phyloP scores from a whole-genome alignment of 2,329 filamentous ascomycete species.

The Purpureocillium lavendulum region DNA sequence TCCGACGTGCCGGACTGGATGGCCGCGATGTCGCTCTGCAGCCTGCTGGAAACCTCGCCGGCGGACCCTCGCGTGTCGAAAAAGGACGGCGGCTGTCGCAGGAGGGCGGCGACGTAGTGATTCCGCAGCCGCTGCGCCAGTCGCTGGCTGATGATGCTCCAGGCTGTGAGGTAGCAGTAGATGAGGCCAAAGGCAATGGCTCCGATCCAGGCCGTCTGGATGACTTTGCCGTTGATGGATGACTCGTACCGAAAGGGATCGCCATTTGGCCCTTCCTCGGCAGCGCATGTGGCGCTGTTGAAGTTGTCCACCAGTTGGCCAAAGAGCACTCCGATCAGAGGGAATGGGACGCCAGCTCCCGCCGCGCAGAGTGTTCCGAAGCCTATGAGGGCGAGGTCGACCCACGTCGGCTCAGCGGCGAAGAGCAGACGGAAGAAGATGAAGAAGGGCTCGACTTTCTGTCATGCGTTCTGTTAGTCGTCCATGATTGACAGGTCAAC shows the following conservation, averaged over 20 bases:
- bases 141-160: slow-evolving; percentile 47
- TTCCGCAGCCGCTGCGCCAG: slow-evolving; percentile 49
- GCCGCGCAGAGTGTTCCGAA: slow-evolving; percentile 4
- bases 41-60: slow-evolving; percentile 53
- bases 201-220: slow-evolving; percentile 50
- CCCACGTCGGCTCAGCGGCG: slow-evolving; percentile 8
- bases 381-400: slow-evolving; percentile 9
- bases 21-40: slow-evolving; percentile 56
- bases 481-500: no score
- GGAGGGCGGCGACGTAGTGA: slow-evolving; percentile 42
- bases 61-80: slow-evolving; percentile 56
- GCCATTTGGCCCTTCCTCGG: slow-evolving; percentile 7
- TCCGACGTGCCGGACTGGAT: slow-evolving; percentile 61
- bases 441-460: slow-evolving; percentile 1
- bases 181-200: slow-evolving; percentile 50
- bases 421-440: slow-evolving; percentile 3
- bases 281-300: slow-evolving; percentile 38
- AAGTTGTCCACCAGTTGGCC: slow-evolving; percentile 45
- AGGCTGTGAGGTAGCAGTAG: slow-evolving; percentile 50
- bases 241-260: slow-evolving; percentile 13
- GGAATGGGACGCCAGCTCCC: slow-evolving; percentile 40
- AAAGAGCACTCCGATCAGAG: slow-evolving; percentile 47
- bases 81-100: slow-evolving; percentile 48
- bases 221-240: slow-evolving; percentile 38
- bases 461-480: no score